These are phyloP conservation scores for Fusarium staphyleae DNA, from an alignment of 2,329 filamentous ascomycete genomes.

Conservation along the genomic window DNA sequence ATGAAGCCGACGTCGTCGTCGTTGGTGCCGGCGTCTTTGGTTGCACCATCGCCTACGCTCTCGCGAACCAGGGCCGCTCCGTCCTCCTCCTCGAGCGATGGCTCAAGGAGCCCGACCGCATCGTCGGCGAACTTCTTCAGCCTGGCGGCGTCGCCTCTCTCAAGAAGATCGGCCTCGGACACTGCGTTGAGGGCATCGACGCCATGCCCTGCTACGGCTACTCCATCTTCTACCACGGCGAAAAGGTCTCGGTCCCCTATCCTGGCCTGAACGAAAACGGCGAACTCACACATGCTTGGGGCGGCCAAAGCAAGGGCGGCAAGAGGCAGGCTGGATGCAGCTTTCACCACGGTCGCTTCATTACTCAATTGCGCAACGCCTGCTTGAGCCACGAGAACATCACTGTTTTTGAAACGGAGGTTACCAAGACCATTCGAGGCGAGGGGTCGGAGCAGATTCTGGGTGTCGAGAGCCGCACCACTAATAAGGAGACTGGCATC, in stretches of 20 bases:
- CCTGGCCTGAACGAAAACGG: conserved; percentile 65
- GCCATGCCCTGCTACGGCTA: conserved; percentile 84
- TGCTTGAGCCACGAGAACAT: conserved; percentile 82
- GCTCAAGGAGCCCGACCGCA: conserved; percentile 91
- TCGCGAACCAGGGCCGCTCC: conserved; percentile 88
- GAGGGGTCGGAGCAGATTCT: conserved; percentile 75
- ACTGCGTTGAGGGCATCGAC: conserved; percentile 90
- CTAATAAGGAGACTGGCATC: conserved; percentile 60
- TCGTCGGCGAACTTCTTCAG: conserved; percentile 94
- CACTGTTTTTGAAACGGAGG: conserved; percentile 89
- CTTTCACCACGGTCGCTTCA: conserved; percentile 96
- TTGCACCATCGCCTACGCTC: conserved; percentile 81
- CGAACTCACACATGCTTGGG: conserved; percentile 48
- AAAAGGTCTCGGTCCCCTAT: conserved; percentile 79
- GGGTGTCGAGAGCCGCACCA: conserved; percentile 79
- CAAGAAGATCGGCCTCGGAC: conserved; percentile 77
- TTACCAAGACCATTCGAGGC: conserved; percentile 75
- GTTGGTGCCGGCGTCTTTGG: conserved; percentile 92
- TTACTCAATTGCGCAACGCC: conserved; percentile 78
- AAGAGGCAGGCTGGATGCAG: conserved; percentile 71
- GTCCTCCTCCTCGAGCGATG: conserved; percentile 89
- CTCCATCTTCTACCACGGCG: conserved; percentile 81
- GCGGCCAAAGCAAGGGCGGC: conserved; percentile 45
- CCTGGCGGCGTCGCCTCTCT: conserved; percentile 87
- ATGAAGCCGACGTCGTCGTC: conserved; percentile 84